phyloP scores from a whole-genome alignment of 352 stramenopile genomes.

The Pythium sukuiense region DNA sequence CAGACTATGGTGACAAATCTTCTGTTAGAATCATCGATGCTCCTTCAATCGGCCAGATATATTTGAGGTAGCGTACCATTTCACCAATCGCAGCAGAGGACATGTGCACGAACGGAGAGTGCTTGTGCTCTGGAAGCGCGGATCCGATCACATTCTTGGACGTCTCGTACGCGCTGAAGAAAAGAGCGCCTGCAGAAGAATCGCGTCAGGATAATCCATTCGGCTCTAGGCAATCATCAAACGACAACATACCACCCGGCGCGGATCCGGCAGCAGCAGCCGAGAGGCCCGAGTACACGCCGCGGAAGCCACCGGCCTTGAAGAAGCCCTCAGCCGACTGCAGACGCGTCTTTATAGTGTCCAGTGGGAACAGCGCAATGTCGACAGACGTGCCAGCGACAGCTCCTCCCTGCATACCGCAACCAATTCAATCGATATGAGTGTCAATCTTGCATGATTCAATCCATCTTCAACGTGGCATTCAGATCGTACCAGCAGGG shows the following conservation, averaged over 20 bases:
- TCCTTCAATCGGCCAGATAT: neutral
- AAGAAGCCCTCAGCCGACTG: slow-evolving; percentile 97
- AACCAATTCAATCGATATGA: slow-evolving; percentile 5
- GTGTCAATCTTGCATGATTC: neutral
- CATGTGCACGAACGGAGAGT: slow-evolving; percentile 94
- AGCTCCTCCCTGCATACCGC: slow-evolving; percentile 75
- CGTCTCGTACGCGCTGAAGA: slow-evolving; percentile 91
- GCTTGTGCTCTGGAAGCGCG: slow-evolving; percentile 58
- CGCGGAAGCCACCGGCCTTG: slow-evolving; percentile 95
- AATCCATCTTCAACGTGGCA: neutral
- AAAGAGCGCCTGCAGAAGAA: slow-evolving; percentile 63
- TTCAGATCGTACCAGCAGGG: slow-evolving; percentile 47
- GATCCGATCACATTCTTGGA: slow-evolving; percentile 77
- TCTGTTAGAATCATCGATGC: slow-evolving; percentile 11
- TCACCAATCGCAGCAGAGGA: slow-evolving; percentile 93
- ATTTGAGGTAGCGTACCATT: slow-evolving; percentile 46
- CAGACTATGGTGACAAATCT: slow-evolving; percentile 49
- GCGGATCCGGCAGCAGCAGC: slow-evolving; percentile 90
- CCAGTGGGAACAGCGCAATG: slow-evolving; percentile 97
- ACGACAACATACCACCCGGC: slow-evolving; percentile 67
- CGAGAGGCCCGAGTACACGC: slow-evolving; percentile 91
- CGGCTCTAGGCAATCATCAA: neutral
- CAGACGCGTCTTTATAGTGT: slow-evolving; percentile 98
- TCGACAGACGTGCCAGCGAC: slow-evolving; percentile 97
- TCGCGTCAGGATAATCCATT: neutral